Base-by-base conservation (phyloP, 2,329 filamentous ascomycete species). In the Xylariomycetidae sp. region DNA sequence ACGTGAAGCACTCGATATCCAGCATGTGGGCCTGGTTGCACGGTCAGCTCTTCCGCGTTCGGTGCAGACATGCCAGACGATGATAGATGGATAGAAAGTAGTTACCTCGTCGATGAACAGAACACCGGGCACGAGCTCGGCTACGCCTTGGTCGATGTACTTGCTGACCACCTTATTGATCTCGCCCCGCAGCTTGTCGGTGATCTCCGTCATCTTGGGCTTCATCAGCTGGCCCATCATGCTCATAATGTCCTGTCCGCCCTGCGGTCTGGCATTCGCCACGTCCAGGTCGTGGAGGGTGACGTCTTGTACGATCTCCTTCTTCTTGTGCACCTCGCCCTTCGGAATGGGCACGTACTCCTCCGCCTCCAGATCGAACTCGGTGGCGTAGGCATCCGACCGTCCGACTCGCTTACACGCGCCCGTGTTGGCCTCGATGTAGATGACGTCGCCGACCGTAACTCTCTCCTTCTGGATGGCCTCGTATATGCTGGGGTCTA, bases 191-290 rank as follows among this genome's bases (percentile, higher is more conserved):
- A 98, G 69, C 70, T 98, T 98, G 64, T 98, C 92, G 19, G 92
- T 98, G 55, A 98, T 96, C 61, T 98, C 92, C 5, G 92, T 98
- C 80, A 95, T 95, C 70, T 93, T 93, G 42, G 92, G 92, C 74
- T 96, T 96, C 88, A 96, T 95, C 55, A 98, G 68, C 64, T 98
- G 92, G 52, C 92, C 92, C 90, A 98, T 96, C 92, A 98, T 96
- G 68, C 89, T 95, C 89, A 98, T 96, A 47, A 98, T 94, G 61
- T 98, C 92, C 70, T 98, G 92, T 27, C 92, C 92, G 33, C 92
- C 92, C 67, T 96, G 88, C 4, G 92, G 92, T 52, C 90, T 74
- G 10, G 92, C 85, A 54, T 98, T 98, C 45, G 92, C 92, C 43
- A 96, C 83, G 56, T 98, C 92, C 36, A 98, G 71, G 57, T 98